Base-by-base conservation (phyloP, 2,329 filamentous ascomycete species). In the Penicillium brevicompactum region DNA sequence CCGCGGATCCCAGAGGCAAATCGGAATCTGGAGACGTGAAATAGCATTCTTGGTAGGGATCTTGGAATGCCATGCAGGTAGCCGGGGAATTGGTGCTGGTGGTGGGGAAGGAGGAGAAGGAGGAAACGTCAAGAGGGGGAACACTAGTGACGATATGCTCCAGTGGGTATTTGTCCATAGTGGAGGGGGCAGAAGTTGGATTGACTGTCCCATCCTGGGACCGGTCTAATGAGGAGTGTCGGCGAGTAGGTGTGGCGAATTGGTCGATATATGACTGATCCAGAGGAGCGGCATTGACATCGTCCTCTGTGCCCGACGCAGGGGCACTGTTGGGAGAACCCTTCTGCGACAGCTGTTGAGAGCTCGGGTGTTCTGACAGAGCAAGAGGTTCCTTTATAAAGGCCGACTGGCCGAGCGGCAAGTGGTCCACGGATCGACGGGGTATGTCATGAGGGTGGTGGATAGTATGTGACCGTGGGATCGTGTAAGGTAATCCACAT, bases 401-500 rank as follows among this genome's bases (percentile, higher is more conserved):
- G 24, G 68, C 56, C 30, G 68, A 58, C 56, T 70, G 67, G 38
- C 68, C 64, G 58, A 78, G 65, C 4, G 80, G 78, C 38, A 83
- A 74, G 61, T 80, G 81, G 62, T 84, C 82, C 34, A 79, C 74
- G 27, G 81, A 84, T 30, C 79, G 78, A 51, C 78, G 78, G 47
- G 80, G 75, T 43, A 78, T 63, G 49, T 80, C 76, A 34, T 72
- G 67, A 14, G 78, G 69, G 48, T 72, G 72, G 56, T 82, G 76
- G 46, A 82, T 76, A 47, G 79, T 81, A 64, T 82, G 76, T 42
- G 79, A 76, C 55, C 80, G 74, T 45, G 83, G 82, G 60, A 87
- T 82, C 66, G 84, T 84, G 73, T 88, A 88, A 1, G 85, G 85
- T 61, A 82, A 74, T 55, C 84, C 84, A 53, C 80, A 84, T 57